These are phyloP conservation scores for Gnomoniopsis sp. DNA, from an alignment of 2,329 filamentous ascomycete genomes.

Conservation along the genomic window DNA sequence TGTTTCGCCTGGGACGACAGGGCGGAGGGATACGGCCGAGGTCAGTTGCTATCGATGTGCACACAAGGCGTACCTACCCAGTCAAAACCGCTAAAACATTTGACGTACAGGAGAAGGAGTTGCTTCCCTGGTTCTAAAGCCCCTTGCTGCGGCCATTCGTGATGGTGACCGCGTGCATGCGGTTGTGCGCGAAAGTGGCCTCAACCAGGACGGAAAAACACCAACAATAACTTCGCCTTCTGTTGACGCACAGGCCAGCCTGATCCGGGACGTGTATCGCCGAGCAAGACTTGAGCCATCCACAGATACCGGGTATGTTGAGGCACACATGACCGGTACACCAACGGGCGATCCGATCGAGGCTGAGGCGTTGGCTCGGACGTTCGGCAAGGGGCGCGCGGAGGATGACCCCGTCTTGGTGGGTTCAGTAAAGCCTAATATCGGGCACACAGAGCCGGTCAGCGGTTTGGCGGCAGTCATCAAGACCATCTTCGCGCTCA, in stretches of 20 bases:
- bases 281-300: slow-evolving; percentile 26
- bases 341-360: slow-evolving; percentile 39
- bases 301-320: slow-evolving; percentile 32
- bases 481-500: slow-evolving; percentile 25
- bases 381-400: slow-evolving; percentile 25
- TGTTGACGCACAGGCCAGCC: slow-evolving; percentile 28
- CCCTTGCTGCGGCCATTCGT: slow-evolving; percentile 39
- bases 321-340: slow-evolving; percentile 39
- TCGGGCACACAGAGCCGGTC: slow-evolving; percentile 30
- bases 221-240: slow-evolving; percentile 34
- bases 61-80: too few relatives aligned
- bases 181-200: slow-evolving; percentile 35
- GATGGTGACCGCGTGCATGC: slow-evolving; percentile 41
- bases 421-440: slow-evolving; percentile 27
- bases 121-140: background rate
- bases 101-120: slow-evolving; percentile 1
- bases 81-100: too few relatives aligned
- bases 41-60: too few relatives aligned
- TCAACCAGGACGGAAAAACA: slow-evolving; percentile 44
- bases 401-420: slow-evolving; percentile 22
- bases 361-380: slow-evolving; percentile 31
- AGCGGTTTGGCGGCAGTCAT: slow-evolving; percentile 26
- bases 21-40: slow-evolving; percentile 13
- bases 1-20: slow-evolving; percentile 1
- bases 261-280: slow-evolving; percentile 33